Conservation (phyloP, 2,329 filamentous ascomycete species). For the Colletotrichum chrysophilum region DNA sequence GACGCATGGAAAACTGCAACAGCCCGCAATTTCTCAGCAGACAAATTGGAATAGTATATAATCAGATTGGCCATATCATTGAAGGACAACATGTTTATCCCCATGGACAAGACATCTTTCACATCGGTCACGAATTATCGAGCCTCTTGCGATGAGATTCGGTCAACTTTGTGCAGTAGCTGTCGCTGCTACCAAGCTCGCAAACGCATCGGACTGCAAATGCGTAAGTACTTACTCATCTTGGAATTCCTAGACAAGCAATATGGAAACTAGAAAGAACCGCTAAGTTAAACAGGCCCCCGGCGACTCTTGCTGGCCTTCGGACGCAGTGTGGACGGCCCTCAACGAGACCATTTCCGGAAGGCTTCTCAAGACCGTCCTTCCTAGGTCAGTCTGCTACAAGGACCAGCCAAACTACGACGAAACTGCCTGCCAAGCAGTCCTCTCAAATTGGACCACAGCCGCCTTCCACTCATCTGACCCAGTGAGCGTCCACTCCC, state of each 20-base stretch:
- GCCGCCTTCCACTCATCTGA: conserved; percentile 35
- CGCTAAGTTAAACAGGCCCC: conserved; percentile 30
- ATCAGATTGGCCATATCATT: not conserved
- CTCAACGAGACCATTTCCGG: conserved; percentile 58
- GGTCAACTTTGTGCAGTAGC: not conserved
- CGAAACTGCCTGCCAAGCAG: conserved; percentile 40
- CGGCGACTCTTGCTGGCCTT: conserved; percentile 45
- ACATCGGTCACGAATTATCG: not conserved
- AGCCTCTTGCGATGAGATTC: not conserved
- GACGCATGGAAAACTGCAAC: too few species aligned
- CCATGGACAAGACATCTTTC: not conserved
- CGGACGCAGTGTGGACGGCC: conserved; percentile 43
- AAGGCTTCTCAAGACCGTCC: conserved; percentile 54
- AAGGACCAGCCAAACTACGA: conserved; percentile 39
- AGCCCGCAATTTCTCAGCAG: not conserved
- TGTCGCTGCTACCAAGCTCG: not conserved
- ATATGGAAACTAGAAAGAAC: not conserved
- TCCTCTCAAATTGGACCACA: conserved; percentile 38
- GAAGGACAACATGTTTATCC: not conserved
- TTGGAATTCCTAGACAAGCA: not conserved
- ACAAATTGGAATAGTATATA: not conserved
- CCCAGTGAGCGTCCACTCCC: not conserved
- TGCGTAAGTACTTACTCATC: not conserved
- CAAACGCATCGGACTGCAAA: not conserved
- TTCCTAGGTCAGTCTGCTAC: conserved; percentile 47